These are phyloP conservation scores for Melianthus villosus DNA, from an alignment of 441 rosid species.

Conservation along the genomic window DNA sequence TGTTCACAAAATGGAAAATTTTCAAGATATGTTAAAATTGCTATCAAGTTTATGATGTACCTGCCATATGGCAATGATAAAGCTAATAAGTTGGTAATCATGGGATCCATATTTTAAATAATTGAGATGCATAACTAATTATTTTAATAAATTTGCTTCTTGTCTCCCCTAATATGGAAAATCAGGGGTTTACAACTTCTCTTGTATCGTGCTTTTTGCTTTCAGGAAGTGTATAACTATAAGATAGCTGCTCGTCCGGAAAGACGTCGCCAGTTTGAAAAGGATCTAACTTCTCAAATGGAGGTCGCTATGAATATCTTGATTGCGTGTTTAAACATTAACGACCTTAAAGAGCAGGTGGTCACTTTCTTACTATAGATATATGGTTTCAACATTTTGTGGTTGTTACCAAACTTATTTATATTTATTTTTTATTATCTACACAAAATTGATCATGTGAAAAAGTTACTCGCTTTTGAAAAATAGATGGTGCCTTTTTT, in stretches of 20 bases:
- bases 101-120: no score
- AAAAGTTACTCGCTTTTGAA: no score
- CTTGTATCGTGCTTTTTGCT: conserved; percentile 13
- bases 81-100: no score
- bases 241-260: conserved; percentile 99
- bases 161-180: neutral
- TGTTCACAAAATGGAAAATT: no score
- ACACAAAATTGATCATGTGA: no score
- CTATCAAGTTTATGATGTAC: no score
- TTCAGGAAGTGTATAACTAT: conserved; percentile 83
- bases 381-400: no score
- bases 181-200: neutral
- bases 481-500: no score
- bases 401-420: no score
- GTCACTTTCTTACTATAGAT: conserved; percentile 10
- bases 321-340: conserved; percentile 63
- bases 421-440: no score
- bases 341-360: conserved; percentile 88
- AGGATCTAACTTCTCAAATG: conserved; percentile 78
- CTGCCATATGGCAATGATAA: no score
- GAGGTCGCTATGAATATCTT: conserved; percentile 66
- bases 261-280: conserved; percentile 85
- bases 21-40: no score
- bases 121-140: neutral
- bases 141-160: conserved; percentile 1